Percentiles rank a stretch among this genome's conserved stretches.
These are phyloP conservation scores for Ogataea allantospora DNA, from an alignment of 805 yeast species.

Conservation along the genomic window DNA sequence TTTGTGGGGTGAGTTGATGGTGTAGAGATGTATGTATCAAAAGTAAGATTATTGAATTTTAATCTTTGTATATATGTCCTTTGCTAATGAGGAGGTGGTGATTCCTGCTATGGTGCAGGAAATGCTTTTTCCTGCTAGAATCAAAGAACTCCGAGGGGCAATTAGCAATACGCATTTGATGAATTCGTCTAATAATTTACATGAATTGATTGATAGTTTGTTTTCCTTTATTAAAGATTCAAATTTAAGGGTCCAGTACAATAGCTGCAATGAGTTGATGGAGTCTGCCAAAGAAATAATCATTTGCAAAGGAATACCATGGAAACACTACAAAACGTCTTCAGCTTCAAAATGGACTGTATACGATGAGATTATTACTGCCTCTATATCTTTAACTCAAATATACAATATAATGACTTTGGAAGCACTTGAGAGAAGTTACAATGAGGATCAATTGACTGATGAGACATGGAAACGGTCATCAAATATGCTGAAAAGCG, in stretches of 20 bases:
- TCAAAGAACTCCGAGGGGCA: constrained; percentile 19
- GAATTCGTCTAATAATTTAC: constrained; percentile 27
- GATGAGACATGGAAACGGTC: constrained; percentile 27
- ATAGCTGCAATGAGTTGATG: constrained; percentile 10
- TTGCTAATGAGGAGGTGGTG: constrained; percentile 13
- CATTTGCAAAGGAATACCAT: constrained; percentile 14
- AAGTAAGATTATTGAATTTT: neutral
- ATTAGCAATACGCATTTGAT: constrained; percentile 18
- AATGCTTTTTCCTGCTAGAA: constrained; percentile 10
- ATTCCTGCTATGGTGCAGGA: constrained; percentile 12
- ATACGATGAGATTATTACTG: constrained; percentile 26
- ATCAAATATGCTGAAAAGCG: constrained; percentile 22
- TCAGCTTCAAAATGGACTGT: constrained; percentile 19
- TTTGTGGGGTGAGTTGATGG: constrained; percentile 1
- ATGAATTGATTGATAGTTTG: constrained; percentile 26
- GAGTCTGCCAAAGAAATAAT: constrained; percentile 10
- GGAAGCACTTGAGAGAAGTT: constrained; percentile 14
- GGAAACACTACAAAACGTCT: constrained; percentile 16
- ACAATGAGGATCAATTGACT: constrained; percentile 4
- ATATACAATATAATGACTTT: constrained; percentile 20
- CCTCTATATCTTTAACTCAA: constrained; percentile 19
- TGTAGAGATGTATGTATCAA: constrained; percentile 1
- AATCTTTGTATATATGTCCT: constrained; percentile 1
- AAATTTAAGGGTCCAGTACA: neutral
- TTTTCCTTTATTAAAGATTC: constrained; percentile 9